These are phyloP conservation scores for Funneliformis mosseae DNA, from an alignment of 192 early-diverging fungal species.

Conservation along the genomic window DNA sequence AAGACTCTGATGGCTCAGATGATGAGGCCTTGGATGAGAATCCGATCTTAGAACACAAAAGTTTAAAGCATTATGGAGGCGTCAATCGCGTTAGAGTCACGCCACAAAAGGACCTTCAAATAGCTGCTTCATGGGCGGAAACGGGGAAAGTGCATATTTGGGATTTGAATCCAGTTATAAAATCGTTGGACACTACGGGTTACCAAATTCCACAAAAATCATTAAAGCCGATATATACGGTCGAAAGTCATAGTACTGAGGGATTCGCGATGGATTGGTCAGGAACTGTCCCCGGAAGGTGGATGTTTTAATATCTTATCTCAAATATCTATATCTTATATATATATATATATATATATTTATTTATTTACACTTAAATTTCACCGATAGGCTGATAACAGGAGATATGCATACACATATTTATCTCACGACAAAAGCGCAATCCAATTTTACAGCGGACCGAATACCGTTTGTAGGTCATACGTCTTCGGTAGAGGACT, in stretches of 20 bases:
- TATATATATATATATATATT: too few species aligned
- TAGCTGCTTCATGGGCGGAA: slow-evolving; percentile 92
- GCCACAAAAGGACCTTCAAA: slow-evolving; percentile 73
- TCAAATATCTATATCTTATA: neutral
- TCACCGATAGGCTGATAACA: slow-evolving; percentile 67
- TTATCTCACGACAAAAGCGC: slow-evolving; percentile 76
- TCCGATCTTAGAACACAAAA: slow-evolving; percentile 84
- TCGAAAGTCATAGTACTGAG: slow-evolving; percentile 84
- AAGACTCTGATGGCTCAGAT: slow-evolving; percentile 70
- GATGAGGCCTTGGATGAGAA: slow-evolving; percentile 93
- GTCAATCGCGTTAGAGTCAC: slow-evolving; percentile 89
- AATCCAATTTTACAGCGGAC: slow-evolving; percentile 72
- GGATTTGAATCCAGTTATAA: slow-evolving; percentile 78
- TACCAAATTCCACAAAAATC: slow-evolving; percentile 58
- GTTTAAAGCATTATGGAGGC: slow-evolving; percentile 85
- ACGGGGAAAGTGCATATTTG: slow-evolving; percentile 95
- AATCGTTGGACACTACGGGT: slow-evolving; percentile 82
- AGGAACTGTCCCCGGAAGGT: slow-evolving; percentile 57
- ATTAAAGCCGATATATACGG: slow-evolving; percentile 74
- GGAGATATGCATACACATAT: slow-evolving; percentile 84
- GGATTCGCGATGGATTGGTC: slow-evolving; percentile 99
- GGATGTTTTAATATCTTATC: neutral
- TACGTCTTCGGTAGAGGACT: slow-evolving; percentile 85
- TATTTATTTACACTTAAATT: neutral
- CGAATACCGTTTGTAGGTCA: slow-evolving; percentile 80